Conservation (phyloP, 169 alveolate genomes). For the Eimeria tenella region DNA sequence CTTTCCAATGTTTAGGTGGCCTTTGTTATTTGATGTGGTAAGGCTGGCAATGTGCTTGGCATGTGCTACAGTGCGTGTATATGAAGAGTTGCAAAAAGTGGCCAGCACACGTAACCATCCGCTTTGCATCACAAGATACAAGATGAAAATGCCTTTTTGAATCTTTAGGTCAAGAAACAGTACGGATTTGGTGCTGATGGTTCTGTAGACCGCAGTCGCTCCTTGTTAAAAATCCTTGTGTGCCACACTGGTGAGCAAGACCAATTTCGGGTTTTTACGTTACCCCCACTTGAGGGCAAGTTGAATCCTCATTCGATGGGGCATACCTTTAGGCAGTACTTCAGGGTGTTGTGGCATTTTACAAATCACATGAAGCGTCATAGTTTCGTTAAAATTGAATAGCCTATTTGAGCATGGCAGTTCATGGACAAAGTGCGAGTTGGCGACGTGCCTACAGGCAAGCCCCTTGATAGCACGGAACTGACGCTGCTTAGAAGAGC, state of each 20-base stretch:
- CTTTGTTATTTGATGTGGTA: not conserved
- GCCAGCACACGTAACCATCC: not conserved
- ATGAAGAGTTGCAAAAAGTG: not conserved
- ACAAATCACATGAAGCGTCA: no score
- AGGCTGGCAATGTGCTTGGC: not conserved
- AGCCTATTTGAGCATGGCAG: no score
- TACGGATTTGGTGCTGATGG: slow-evolving; percentile 30
- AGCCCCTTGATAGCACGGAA: slow-evolving; percentile 7
- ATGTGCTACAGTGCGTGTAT: not conserved
- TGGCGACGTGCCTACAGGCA: not conserved
- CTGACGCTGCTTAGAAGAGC: slow-evolving; percentile 23
- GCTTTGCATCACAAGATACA: not conserved
- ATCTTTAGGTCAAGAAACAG: not conserved
- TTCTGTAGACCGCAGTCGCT: not conserved
- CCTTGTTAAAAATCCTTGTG: not conserved
- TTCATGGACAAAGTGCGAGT: no score
- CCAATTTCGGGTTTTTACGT: not conserved
- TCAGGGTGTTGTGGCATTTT: no score
- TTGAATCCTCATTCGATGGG: no score
- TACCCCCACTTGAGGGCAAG: no score
- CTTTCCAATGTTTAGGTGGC: slow-evolving; percentile 21
- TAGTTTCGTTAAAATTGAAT: no score
- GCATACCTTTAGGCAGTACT: no score
- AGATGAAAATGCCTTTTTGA: not conserved
- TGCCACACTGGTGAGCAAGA: slow-evolving; percentile 2